Conservation (phyloP, 306 rosid genomes). For the Luffa aegyptiaca region DNA sequence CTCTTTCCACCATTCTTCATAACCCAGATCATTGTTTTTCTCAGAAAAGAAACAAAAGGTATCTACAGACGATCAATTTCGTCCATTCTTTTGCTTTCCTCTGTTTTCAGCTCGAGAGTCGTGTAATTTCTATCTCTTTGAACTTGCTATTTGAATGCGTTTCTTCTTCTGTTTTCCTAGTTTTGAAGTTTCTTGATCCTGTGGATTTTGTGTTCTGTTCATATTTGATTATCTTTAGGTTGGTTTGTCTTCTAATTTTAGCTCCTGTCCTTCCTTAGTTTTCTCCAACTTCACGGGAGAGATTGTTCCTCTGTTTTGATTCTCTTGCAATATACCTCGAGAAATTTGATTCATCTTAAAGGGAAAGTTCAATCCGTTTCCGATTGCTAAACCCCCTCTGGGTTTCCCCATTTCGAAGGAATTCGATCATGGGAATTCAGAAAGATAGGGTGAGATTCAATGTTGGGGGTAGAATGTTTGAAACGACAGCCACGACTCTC, state of each 20-base stretch:
- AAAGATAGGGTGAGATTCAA: constrained; percentile 71
- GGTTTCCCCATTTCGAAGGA: constrained; percentile 23
- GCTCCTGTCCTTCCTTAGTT: background rate
- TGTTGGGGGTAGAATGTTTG: constrained; percentile 86
- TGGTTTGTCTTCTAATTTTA: background rate
- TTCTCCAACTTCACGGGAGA: constrained; percentile 6
- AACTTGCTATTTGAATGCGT: background rate
- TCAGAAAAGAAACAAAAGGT: constrained; percentile 13
- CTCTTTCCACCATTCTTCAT: constrained; percentile 14
- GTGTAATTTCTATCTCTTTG: background rate
- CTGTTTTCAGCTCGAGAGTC: constrained; percentile 7
- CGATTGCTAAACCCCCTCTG: constrained; percentile 18
- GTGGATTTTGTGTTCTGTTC: background rate
- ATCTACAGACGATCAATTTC: background rate
- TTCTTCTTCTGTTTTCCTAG: background rate
- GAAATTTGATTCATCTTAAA: background rate
- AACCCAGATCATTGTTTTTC: constrained; percentile 30
- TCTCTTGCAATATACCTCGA: background rate
- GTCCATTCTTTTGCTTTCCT: background rate
- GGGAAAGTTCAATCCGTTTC: background rate
- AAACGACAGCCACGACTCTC: constrained; percentile 77
- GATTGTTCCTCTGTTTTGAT: background rate
- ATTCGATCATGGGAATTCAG: constrained; percentile 45
- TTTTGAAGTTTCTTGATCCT: background rate
- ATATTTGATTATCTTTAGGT: background rate